phyloP scores from a whole-genome alignment of 202 grass and related monocot genomes.

The Panicum hallii region DNA sequence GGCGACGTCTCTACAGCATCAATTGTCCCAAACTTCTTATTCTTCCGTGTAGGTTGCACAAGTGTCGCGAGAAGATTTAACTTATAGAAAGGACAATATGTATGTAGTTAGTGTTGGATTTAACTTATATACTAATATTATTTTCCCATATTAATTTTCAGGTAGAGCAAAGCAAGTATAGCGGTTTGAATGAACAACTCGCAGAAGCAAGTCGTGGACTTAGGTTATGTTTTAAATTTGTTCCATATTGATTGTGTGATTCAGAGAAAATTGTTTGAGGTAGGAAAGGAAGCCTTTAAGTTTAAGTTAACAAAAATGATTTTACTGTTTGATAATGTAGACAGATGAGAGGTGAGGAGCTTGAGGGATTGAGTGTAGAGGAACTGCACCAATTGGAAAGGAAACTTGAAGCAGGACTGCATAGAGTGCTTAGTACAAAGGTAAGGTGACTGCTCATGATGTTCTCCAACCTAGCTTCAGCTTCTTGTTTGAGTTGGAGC shows the following conservation, averaged over 20 bases:
- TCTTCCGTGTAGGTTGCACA: background rate
- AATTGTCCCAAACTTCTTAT: background rate
- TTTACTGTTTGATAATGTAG: constrained; percentile 49
- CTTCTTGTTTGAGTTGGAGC: constrained; percentile 1
- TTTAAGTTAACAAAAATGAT: background rate
- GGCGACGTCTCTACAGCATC: background rate
- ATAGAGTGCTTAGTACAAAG: constrained; percentile 81
- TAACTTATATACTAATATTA: constrained; percentile 10
- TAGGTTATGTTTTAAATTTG: constrained; percentile 60
- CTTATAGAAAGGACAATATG: background rate
- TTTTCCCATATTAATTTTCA: constrained; percentile 43
- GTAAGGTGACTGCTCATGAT: constrained; percentile 35
- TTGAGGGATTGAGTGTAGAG: constrained; percentile 68
- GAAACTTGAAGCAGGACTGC: constrained; percentile 80
- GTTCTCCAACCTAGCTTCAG: constrained; percentile 16
- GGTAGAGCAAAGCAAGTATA: constrained; percentile 73
- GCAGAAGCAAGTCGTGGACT: constrained; percentile 78
- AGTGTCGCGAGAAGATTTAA: background rate
- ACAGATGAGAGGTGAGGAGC: constrained; percentile 90
- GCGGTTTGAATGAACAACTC: constrained; percentile 76
- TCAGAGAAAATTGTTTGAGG: constrained; percentile 6
- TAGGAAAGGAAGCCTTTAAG: background rate
- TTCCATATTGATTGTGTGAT: constrained; percentile 29
- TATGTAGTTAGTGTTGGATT: background rate
- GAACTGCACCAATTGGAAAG: constrained; percentile 87